phyloP scores from a whole-genome alignment of 371 early-diverging fungal species.

The Circinella minor region DNA sequence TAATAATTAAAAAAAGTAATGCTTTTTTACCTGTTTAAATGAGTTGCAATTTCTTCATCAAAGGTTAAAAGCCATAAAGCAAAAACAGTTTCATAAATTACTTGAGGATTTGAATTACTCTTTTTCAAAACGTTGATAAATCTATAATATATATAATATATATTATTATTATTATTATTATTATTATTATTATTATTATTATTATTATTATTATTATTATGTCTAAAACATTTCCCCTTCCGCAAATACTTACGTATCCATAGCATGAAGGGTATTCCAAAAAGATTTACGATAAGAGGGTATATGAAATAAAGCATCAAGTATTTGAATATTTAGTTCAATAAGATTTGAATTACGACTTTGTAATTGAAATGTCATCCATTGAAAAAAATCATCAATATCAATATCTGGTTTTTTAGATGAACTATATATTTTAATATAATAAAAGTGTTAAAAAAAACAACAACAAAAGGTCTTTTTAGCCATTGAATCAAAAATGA shows the following conservation, averaged over 20 bases:
- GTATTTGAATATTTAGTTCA: conserved; percentile 85
- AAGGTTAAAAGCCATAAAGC: conserved; percentile 91
- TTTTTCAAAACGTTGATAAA: conserved; percentile 31
- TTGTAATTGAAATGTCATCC: conserved; percentile 76
- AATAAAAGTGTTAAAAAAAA: neutral
- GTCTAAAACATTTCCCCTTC: too few relatives aligned
- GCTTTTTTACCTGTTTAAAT: conserved; percentile 69
- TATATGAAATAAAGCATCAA: conserved; percentile 78
- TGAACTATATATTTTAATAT: conserved; percentile 30
- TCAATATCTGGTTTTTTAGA: conserved; percentile 38
- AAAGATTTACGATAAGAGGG: conserved; percentile 66
- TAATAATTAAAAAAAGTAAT: too few relatives aligned
- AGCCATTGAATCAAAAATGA: conserved; percentile 8
- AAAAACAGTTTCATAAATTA: conserved; percentile 89
- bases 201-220: too few relatives aligned
- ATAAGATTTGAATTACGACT: conserved; percentile 74
- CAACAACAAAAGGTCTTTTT: neutral
- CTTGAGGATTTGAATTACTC: conserved; percentile 71
- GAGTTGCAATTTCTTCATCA: conserved; percentile 69
- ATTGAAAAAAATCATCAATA: conserved; percentile 67
- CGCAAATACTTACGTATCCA: conserved; percentile 61
- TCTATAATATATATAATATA: conserved; percentile 5
- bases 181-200: too few relatives aligned
- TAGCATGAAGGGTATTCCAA: conserved; percentile 65
- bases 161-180: too few relatives aligned